A percentile compares a stretch with the other conserved stretches of the same genome.
Evolutionary conservation across 495 filamentous ascomycete genomes (phyloP).

Genomic region (Penicillium pulvis): DNA sequence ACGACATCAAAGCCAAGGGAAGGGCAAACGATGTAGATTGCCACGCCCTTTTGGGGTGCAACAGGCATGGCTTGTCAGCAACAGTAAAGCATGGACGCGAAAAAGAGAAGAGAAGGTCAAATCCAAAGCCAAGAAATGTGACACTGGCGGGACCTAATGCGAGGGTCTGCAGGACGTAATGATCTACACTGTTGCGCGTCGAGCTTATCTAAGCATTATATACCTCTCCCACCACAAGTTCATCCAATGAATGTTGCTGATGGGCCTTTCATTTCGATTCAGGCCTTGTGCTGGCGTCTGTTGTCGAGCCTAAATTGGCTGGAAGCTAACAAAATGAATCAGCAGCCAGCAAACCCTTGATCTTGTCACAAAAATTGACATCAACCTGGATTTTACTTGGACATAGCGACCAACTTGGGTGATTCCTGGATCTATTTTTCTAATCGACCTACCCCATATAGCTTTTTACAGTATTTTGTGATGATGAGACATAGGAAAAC

Average conservation of each 20-base stretch:
- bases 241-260: neutral
- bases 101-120: neutral
- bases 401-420: too few species aligned
- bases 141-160: conserved; percentile 6
- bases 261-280: too few species aligned
- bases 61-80: conserved; percentile 22
- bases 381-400: neutral
- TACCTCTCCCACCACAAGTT: neutral
- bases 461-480: neutral
- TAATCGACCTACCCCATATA: too few species aligned
- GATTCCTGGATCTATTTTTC: too few species aligned
- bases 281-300: too few species aligned
- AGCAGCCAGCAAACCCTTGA: neutral
- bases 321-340: neutral
- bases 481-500: conserved; percentile 31
- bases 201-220: conserved; percentile 24
- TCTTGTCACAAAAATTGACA: neutral
- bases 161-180: conserved; percentile 11
- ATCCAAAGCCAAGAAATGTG: neutral
- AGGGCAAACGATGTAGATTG: conserved; percentile 24
- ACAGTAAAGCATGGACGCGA: conserved; percentile 26
- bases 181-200: conserved; percentile 28
- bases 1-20: conserved; percentile 28
- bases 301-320: too few species aligned
- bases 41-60: conserved; percentile 27